Conservation (phyloP, 2,329 filamentous ascomycete genomes). For the Tolypocladium amazonense region DNA sequence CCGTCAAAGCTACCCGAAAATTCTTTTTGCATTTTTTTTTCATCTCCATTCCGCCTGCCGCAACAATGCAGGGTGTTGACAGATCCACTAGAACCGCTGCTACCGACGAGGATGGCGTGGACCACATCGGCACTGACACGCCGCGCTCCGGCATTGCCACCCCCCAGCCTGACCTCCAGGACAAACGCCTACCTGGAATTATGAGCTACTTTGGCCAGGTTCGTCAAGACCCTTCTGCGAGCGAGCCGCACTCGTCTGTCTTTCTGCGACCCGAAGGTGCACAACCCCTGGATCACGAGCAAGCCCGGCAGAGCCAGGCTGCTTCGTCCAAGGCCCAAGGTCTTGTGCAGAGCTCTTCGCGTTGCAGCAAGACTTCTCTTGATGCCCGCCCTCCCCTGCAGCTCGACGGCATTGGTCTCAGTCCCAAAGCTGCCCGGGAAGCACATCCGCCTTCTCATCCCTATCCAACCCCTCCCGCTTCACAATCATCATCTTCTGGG, state of each 20-base stretch:
- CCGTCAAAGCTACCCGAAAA: not conserved
- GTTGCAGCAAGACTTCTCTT: constrained; percentile 11
- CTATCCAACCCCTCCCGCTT: constrained; percentile 50
- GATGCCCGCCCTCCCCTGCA: constrained; percentile 3
- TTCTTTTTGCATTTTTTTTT: constrained; percentile 9
- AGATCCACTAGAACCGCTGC: constrained; percentile 41
- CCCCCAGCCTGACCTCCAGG: constrained; percentile 82
- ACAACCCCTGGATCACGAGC: constrained; percentile 12
- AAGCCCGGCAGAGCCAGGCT: constrained; percentile 11
- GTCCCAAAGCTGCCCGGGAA: constrained; percentile 11
- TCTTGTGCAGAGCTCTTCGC: constrained; percentile 13
- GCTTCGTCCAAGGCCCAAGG: constrained; percentile 19
- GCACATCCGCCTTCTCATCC: constrained; percentile 17
- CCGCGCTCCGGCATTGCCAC: constrained; percentile 88
- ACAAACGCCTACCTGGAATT: constrained; percentile 92
- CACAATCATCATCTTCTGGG: constrained; percentile 30
- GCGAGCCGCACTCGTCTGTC: constrained; percentile 23
- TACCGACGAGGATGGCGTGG: constrained; percentile 58
- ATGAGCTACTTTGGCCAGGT: constrained; percentile 99
- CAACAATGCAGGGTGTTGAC: constrained; percentile 40
- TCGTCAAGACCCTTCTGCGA: constrained; percentile 71
- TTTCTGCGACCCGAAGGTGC: constrained; percentile 26
- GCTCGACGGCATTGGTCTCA: constrained; percentile 9
- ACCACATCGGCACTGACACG: constrained; percentile 74
- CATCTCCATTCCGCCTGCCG: constrained; percentile 8